A percentile compares a stretch with the other conserved stretches of the same genome.
These are phyloP conservation scores for Akanthomyces uredinophilus DNA, from an alignment of 2,329 filamentous ascomycete species.

Conservation along the genomic window DNA sequence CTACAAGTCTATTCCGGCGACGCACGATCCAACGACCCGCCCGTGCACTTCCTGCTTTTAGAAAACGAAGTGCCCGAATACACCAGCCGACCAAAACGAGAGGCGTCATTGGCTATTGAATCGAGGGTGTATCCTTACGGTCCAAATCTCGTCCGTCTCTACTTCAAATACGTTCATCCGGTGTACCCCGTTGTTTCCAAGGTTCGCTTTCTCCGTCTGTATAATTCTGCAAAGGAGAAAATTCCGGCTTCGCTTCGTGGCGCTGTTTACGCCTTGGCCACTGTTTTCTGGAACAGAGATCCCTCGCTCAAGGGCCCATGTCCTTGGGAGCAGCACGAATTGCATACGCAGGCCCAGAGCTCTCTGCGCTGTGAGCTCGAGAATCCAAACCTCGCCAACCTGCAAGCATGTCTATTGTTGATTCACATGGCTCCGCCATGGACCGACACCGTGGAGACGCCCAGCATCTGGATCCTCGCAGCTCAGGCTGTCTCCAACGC, in stretches of 20 bases:
- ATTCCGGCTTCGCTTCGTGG: constrained; percentile 41
- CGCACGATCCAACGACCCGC: constrained; percentile 30
- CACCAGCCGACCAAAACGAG: constrained; percentile 32
- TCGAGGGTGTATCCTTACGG: constrained; percentile 35
- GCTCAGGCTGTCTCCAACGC: constrained; percentile 40
- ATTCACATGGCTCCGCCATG: constrained; percentile 40
- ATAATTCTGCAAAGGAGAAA: constrained; percentile 30
- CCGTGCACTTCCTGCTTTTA: constrained; percentile 41
- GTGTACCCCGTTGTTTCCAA: constrained; percentile 41
- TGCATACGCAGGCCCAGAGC: constrained; percentile 36
- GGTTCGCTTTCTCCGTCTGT: constrained; percentile 36
- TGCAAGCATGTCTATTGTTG: constrained; percentile 43
- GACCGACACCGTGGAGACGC: constrained; percentile 42
- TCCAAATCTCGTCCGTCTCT: constrained; percentile 37
- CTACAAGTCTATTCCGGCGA: constrained; percentile 37
- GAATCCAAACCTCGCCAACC: constrained; percentile 39
- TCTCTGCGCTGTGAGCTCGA: constrained; percentile 41
- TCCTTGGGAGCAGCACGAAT: constrained; percentile 36
- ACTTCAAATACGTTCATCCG: constrained; percentile 42
- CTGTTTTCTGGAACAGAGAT: constrained; percentile 37
- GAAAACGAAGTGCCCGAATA: constrained; percentile 40
- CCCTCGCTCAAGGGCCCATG: constrained; percentile 24
- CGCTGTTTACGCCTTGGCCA: constrained; percentile 40
- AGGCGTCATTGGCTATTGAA: constrained; percentile 39
- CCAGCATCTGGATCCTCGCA: constrained; percentile 39